Evolutionary conservation across 1,284 basidiomycete species (phyloP), one percentile per base, ranked within the genome.

Genomic region (Cryptococcus amylolentus): DNA sequence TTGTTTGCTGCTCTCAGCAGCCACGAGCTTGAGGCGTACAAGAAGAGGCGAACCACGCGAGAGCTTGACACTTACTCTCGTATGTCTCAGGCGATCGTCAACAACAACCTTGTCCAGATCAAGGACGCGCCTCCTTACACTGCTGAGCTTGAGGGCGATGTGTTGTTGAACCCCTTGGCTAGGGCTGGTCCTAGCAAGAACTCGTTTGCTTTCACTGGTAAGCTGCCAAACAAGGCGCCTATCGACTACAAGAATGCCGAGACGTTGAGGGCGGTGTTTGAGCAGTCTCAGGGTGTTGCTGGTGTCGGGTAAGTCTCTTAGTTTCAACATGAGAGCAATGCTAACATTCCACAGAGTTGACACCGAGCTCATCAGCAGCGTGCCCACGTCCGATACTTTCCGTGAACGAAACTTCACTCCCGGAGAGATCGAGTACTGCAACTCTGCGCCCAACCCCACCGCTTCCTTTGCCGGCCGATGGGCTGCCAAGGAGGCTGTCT

Each of bases 401-500:
- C 80, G 97, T 57, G 76, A 84, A 62, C 87, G 91, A 64, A 98
- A 98, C 82, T 98, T 98, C 78, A 98, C 95, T 23, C 83, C 86
- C 13, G 86, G 83, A 27, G 95, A 98, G 80, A 84, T 88, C 66
- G 79, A 82, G 14, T 97, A 98, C 81, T 98, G 95, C 80, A 81
- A 80, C 52, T 69, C 84, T n/a, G 92, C 97, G 70, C 87, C 96
- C 0, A 89, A 91, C 58, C 86, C 90, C 18, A 78, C 84, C 1
- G 88, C 95, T 4, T 97, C 94, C 9, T 94, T 96, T 73, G 93
- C 94, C 40, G 94, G 90, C 51, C 88, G 94, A 63, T 98, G 96
- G 93, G 90, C 86, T 48, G 94, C 92, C 49, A 98, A 98, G 78
- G 96, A 98, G 77, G 95, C 94, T 12, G 89, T 94, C 52, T 97